Evolutionary conservation across 768 basidiomycete species (phyloP), one percentile per base, ranked within the genome.

Genomic region (Cystofilobasidium capitatum): DNA sequence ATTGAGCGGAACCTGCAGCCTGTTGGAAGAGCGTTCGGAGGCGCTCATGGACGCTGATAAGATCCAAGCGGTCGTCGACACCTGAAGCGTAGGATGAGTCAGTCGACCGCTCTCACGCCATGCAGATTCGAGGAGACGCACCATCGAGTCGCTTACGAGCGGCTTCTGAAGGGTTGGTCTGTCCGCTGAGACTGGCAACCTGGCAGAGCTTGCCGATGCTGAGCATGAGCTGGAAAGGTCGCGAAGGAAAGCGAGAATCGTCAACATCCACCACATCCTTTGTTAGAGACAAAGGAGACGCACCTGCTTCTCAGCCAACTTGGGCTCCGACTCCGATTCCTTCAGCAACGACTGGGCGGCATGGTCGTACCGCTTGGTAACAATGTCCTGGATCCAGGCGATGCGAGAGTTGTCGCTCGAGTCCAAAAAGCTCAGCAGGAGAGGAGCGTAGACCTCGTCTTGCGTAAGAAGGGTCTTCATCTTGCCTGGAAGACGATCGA

Each of bases 141-240:
- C 71, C 60, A 85, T 88, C 82, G 74, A 74, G 69, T 84, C 78
- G 65, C 79, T 78, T 37, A 73, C 74, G 64, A 1, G 68, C 66
- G 0, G 85, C 83, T 47, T 87, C 84, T 20, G 78, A 66, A 1
- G 77, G 65, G 20, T 77, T 31, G 3, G 72, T 76, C 39, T 79
- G 78, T 1, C 77, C 77, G 71, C 86, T 86, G 47, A 77, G 72
- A 61, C 82, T 79, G 9, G 88, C 88, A 17, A 96, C 80, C 72
- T 89, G 84, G 0, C 87, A 80, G 14, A 98, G 82, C 76, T 97
- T 97, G 26, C 89, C 89, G 33, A 97, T 84, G 73, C 91, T 92
- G 64, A 93, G 83, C 83, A 90, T 86, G 55, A 97, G 80, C 93
- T 98, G 72, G 59, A 40, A 54, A 3, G 57, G 39, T 3, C 45